These are phyloP conservation scores for Dryas octopetala DNA, from an alignment of 306 rosid species.

Conservation along the genomic window DNA sequence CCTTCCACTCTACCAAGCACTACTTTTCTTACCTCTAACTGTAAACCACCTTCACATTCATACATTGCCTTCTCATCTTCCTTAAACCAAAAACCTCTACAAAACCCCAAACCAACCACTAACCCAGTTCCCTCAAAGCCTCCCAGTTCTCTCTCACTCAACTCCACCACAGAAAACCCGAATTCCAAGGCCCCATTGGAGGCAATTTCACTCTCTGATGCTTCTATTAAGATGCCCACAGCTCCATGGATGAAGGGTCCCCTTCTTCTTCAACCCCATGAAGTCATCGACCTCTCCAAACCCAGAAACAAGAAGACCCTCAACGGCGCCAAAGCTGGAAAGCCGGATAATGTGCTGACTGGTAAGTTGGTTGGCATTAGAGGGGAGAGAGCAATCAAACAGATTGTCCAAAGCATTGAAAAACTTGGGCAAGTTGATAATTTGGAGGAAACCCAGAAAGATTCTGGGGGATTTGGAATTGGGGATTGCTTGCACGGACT, in stretches of 20 bases:
- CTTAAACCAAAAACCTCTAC: conserved; percentile 28
- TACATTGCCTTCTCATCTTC: conserved; percentile 40
- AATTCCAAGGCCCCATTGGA: conserved; percentile 8
- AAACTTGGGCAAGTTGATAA: conserved; percentile 35
- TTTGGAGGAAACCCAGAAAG: conserved; percentile 31
- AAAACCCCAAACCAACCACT: conserved; percentile 21
- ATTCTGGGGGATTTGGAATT: conserved; percentile 35
- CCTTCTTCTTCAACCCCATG: conserved; percentile 53
- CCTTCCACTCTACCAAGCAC: conserved; percentile 11
- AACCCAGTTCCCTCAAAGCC: conserved; percentile 18
- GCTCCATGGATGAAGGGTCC: conserved; percentile 85
- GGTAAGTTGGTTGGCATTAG: conserved; percentile 44
- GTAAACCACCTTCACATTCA: conserved; percentile 19
- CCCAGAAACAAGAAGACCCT: conserved; percentile 26
- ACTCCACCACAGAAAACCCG: background rate
- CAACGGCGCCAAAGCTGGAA: conserved; percentile 16
- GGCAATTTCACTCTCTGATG: conserved; percentile 32
- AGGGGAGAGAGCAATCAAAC: conserved; percentile 53
- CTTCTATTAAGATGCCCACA: conserved; percentile 49
- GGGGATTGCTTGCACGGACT: conserved; percentile 41
- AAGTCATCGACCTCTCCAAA: conserved; percentile 45
- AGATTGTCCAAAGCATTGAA: conserved; percentile 48
- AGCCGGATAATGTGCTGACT: conserved; percentile 30
- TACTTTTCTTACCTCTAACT: background rate
- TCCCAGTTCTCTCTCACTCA: conserved; percentile 23